Percentiles rank a stretch among this genome's conserved stretches.
Conservation (phyloP, 2,329 filamentous ascomycete species). For the Dothistroma pini region DNA sequence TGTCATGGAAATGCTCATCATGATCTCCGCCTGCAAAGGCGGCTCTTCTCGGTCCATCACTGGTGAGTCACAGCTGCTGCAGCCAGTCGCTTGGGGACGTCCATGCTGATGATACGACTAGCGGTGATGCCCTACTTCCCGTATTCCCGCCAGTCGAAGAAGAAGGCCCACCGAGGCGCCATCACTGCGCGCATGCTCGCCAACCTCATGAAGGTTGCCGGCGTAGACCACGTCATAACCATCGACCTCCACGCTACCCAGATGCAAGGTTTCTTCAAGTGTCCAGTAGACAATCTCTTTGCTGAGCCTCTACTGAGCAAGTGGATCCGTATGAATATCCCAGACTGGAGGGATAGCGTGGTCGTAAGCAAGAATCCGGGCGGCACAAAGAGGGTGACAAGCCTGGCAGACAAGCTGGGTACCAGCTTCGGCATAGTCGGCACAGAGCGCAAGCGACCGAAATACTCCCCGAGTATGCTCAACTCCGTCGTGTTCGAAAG, state of each 20-base stretch:
- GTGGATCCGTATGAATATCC: slow-evolving; percentile 89
- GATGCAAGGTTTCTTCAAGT: slow-evolving; percentile 99
- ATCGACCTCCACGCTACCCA: slow-evolving; percentile 90
- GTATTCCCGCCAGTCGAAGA: slow-evolving; percentile 99
- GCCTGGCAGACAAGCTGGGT: slow-evolving; percentile 90
- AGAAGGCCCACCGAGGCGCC: slow-evolving; percentile 93
- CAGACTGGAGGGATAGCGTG: slow-evolving; percentile 84
- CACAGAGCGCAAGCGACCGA: slow-evolving; percentile 63
- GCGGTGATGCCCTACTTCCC: slow-evolving; percentile 93
- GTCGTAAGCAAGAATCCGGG: slow-evolving; percentile 98
- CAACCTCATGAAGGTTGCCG: slow-evolving; percentile 87
- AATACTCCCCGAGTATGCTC: slow-evolving; percentile 57
- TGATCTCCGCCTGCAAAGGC: slow-evolving; percentile 98
- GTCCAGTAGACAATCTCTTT: slow-evolving; percentile 94
- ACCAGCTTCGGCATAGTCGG: slow-evolving; percentile 97
- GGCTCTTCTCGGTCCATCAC: slow-evolving; percentile 96
- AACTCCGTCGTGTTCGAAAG: slow-evolving; percentile 70
- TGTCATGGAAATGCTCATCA: slow-evolving; percentile 98
- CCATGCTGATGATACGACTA: slow-evolving; percentile 36
- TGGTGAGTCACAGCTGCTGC: slow-evolving; percentile 55
- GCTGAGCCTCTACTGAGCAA: slow-evolving; percentile 92
- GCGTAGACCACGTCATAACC: slow-evolving; percentile 95
- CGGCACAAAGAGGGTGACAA: slow-evolving; percentile 95
- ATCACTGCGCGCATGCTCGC: slow-evolving; percentile 97
- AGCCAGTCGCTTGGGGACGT: neutral